These are phyloP conservation scores for Luffa aegyptiaca DNA, from an alignment of 306 rosid genomes.

Conservation along the genomic window DNA sequence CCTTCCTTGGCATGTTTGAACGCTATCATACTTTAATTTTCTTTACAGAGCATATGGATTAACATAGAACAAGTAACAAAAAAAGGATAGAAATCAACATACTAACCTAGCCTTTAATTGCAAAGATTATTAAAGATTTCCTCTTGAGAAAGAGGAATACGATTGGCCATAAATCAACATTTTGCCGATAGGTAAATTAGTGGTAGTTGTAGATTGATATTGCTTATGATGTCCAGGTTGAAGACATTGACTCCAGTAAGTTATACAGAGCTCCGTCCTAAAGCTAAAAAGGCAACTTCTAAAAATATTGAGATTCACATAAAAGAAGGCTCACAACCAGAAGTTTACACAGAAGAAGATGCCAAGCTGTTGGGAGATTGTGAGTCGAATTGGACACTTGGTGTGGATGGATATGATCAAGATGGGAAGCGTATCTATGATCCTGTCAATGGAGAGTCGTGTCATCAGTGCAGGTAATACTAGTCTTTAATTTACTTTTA, in stretches of 20 bases:
- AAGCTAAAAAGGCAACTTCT: conserved; percentile 4
- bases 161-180: not conserved
- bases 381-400: conserved; percentile 41
- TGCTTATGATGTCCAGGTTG: conserved; percentile 36
- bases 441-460: conserved; percentile 45
- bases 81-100: not conserved
- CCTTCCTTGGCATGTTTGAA: not conserved
- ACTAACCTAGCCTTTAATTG: not conserved
- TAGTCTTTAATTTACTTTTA: not conserved
- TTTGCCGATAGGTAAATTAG: not conserved
- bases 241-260: conserved; percentile 37
- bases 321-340: conserved; percentile 48
- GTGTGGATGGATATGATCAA: conserved; percentile 56
- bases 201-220: conserved; percentile 5
- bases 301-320: conserved; percentile 26
- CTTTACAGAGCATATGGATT: not conserved
- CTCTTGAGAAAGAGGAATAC: not conserved
- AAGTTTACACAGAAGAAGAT: conserved; percentile 60
- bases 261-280: conserved; percentile 18
- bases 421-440: conserved; percentile 58
- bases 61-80: not conserved
- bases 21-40: not conserved
- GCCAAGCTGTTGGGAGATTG: conserved; percentile 62
- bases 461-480: conserved; percentile 79
- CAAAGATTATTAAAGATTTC: not conserved